Conservation (phyloP, 306 rosid species). For the Chamaecrista fasciculata region DNA sequence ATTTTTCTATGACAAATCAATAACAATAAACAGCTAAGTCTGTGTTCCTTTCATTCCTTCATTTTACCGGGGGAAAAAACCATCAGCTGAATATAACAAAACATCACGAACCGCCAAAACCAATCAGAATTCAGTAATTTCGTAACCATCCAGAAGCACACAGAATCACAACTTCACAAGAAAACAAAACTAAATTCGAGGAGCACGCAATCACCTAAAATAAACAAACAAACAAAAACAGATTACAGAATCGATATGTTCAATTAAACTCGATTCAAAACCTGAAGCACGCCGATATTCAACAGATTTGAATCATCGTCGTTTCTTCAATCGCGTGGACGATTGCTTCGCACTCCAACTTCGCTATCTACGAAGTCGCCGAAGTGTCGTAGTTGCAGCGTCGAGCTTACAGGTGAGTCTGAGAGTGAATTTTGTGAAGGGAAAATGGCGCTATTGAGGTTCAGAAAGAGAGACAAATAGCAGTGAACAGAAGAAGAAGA, state of each 20-base stretch:
- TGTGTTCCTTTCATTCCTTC: background rate
- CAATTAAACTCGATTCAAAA: slow-evolving; percentile 18
- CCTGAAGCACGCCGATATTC: slow-evolving; percentile 33
- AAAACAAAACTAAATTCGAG: background rate
- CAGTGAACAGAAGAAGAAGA: slow-evolving; percentile 5
- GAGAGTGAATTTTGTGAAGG: slow-evolving; percentile 3
- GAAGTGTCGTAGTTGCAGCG: background rate
- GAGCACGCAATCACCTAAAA: slow-evolving; percentile 7
- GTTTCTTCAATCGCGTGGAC: background rate
- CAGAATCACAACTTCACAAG: background rate
- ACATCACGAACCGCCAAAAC: slow-evolving; percentile 17
- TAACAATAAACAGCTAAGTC: background rate
- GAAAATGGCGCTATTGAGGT: slow-evolving; percentile 24
- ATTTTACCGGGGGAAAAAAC: background rate
- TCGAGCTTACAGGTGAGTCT: background rate
- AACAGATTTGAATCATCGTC: slow-evolving; percentile 8
- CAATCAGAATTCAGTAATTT: slow-evolving; percentile 23
- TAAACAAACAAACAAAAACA: background rate
- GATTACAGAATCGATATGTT: background rate
- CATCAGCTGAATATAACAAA: slow-evolving; percentile 11
- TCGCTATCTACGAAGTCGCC: background rate
- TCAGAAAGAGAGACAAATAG: slow-evolving; percentile 26
- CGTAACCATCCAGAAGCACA: slow-evolving; percentile 1
- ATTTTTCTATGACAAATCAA: background rate
- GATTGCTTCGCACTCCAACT: background rate